Evolutionary conservation across 345 rosid genomes (phyloP).

Genomic region (Lumnitzera racemosa): DNA sequence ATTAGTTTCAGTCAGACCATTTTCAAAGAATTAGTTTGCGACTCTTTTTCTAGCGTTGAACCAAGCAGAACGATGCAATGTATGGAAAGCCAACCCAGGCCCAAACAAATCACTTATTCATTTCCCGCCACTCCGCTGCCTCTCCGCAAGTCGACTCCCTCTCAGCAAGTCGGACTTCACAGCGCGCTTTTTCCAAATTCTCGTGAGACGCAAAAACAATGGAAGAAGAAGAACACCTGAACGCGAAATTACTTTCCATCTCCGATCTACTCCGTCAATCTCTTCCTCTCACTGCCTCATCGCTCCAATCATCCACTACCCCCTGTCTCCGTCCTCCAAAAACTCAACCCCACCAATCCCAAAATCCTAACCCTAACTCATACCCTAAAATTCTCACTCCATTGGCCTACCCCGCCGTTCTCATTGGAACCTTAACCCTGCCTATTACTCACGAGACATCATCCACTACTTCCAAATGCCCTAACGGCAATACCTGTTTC

Average conservation of each 20-base stretch:
- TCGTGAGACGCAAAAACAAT: too few relatives aligned
- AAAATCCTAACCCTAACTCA: conserved; percentile 13
- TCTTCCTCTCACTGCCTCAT: conserved; percentile 46
- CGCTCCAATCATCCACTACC: conserved; percentile 22
- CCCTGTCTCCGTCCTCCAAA: conserved; percentile 3
- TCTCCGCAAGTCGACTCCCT: too few relatives aligned
- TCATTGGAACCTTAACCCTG: conserved; percentile 55
- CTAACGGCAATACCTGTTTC: conserved; percentile 43
- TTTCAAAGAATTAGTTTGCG: too few relatives aligned
- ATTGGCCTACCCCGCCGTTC: conserved; percentile 30
- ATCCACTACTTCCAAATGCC: conserved; percentile 37
- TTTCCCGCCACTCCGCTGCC: too few relatives aligned
- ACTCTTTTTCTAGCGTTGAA: too few relatives aligned
- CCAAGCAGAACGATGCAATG: too few relatives aligned
- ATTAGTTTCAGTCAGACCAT: too few relatives aligned
- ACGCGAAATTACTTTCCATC: conserved; percentile 10
- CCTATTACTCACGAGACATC: conserved; percentile 14
- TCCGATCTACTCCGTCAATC: conserved; percentile 40
- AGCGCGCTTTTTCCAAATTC: too few relatives aligned
- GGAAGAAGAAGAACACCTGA: conserved; percentile 6
- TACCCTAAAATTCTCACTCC: conserved; percentile 32
- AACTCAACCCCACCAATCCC: background rate
- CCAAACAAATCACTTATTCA: too few relatives aligned
- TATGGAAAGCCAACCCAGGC: too few relatives aligned
- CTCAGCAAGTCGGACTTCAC: too few relatives aligned